Percentiles rank a stretch among this genome's conserved stretches.
phyloP scores from a whole-genome alignment of 257 asterid genomes.

The Jacaranda copaia region DNA sequence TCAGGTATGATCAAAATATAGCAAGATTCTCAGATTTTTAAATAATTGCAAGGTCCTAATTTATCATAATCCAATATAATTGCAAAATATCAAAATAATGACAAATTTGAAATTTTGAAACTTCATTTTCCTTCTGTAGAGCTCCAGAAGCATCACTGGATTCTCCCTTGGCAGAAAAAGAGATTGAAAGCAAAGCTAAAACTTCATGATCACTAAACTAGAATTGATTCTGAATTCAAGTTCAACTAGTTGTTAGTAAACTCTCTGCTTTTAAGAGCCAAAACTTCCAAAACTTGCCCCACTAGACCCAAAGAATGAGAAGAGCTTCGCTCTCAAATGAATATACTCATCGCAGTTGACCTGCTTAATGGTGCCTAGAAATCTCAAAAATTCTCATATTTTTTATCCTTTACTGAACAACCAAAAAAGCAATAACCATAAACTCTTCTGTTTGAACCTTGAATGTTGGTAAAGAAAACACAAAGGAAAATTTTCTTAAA shows the following conservation, averaged over 20 bases:
- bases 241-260: neutral
- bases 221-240: constrained; percentile 2
- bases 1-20: neutral
- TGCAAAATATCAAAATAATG: neutral
- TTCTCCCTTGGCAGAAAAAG: neutral
- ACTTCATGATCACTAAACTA: neutral
- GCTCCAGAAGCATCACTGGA: neutral
- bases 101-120: neutral
- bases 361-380: neutral
- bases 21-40: neutral
- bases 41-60: no score
- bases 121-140: neutral
- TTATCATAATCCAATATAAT: neutral
- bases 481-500: neutral
- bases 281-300: neutral
- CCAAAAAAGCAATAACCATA: neutral
- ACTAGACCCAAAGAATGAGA: constrained; percentile 13
- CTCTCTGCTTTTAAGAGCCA: neutral
- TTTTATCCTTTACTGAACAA: neutral
- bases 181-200: neutral
- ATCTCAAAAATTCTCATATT: neutral
- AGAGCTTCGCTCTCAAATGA: constrained; percentile 21
- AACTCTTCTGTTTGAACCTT: neutral
- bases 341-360: neutral
- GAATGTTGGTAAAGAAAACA: neutral